Conservation (phyloP, 164 flowering plant genomes). For the Chloranthus sessilifolius region DNA sequence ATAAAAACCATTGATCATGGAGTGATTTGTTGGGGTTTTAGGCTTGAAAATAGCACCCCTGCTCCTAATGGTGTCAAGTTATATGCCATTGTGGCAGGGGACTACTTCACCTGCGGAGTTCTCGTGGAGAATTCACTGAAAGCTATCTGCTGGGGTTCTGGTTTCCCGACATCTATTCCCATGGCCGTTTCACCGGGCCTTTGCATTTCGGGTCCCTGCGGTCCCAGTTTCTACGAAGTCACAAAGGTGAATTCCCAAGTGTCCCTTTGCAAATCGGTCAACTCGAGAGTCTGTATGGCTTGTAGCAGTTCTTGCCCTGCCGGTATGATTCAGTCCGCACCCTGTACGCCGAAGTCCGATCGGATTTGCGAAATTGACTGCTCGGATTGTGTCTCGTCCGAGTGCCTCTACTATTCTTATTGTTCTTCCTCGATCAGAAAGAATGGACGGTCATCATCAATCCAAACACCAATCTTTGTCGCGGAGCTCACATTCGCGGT, state of each 20-base stretch:
- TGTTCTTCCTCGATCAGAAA: slow-evolving; percentile 42
- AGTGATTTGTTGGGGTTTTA: slow-evolving; percentile 84
- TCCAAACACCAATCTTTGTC: slow-evolving; percentile 66
- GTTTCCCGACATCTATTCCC: slow-evolving; percentile 73
- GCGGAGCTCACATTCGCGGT: slow-evolving; percentile 71
- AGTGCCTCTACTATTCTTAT: slow-evolving; percentile 43
- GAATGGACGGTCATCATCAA: slow-evolving; percentile 43
- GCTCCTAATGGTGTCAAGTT: slow-evolving; percentile 52
- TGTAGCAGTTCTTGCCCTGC: slow-evolving; percentile 58
- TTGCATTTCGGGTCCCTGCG: slow-evolving; percentile 52
- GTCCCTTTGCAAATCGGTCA: slow-evolving; percentile 42
- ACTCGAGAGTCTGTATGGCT: slow-evolving; percentile 58
- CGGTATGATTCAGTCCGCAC: slow-evolving; percentile 51
- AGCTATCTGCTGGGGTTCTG: slow-evolving; percentile 82
- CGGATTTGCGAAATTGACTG: slow-evolving; percentile 66
- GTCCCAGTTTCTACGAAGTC: slow-evolving; percentile 46
- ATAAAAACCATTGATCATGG: slow-evolving; percentile 51
- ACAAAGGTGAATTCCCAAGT: slow-evolving; percentile 21
- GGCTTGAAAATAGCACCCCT: slow-evolving; percentile 49
- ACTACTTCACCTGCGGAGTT: slow-evolving; percentile 89
- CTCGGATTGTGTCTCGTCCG: slow-evolving; percentile 50
- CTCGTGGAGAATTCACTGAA: slow-evolving; percentile 50
- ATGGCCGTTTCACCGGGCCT: slow-evolving; percentile 74
- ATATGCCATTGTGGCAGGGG: slow-evolving; percentile 79
- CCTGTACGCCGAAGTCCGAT: slow-evolving; percentile 46